phyloP scores from a whole-genome alignment of 768 basidiomycete species.

The Russula foetens region DNA sequence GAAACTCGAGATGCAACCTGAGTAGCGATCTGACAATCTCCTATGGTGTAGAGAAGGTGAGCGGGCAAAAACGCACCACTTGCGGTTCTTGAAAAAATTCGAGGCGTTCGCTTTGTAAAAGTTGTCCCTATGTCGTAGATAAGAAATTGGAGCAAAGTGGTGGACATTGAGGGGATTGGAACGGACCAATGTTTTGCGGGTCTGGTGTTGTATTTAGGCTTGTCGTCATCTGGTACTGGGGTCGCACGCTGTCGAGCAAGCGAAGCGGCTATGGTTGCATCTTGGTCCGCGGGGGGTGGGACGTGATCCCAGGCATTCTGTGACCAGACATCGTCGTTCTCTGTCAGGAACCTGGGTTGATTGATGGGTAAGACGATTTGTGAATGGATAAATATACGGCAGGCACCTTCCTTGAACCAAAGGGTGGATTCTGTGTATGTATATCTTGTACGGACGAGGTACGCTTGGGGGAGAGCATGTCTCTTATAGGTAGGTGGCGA shows the following conservation, averaged over 20 bases:
- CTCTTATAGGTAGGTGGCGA: too few relatives aligned
- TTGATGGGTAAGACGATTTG: background rate
- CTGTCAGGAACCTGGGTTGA: slow-evolving; percentile 51
- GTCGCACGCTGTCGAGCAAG: slow-evolving; percentile 59
- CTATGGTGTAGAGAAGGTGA: too few relatives aligned
- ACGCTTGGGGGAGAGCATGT: slow-evolving; percentile 25
- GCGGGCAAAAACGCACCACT: slow-evolving; percentile 51
- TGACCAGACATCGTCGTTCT: slow-evolving; percentile 68
- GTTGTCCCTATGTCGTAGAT: slow-evolving; percentile 72
- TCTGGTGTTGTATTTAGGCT: slow-evolving; percentile 60
- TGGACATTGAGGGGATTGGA: background rate
- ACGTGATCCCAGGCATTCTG: slow-evolving; percentile 94
- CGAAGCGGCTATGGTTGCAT: slow-evolving; percentile 59
- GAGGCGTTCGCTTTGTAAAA: slow-evolving; percentile 82
- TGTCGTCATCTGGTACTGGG: slow-evolving; percentile 71
- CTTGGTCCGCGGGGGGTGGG: slow-evolving; percentile 73
- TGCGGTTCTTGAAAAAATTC: slow-evolving; percentile 93
- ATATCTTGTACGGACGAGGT: slow-evolving; percentile 63
- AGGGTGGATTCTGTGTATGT: slow-evolving; percentile 47
- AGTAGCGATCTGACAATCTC: too few relatives aligned
- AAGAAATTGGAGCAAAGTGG: background rate
- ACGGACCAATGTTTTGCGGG: slow-evolving; percentile 66
- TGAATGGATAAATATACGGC: slow-evolving; percentile 4
- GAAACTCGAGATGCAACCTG: slow-evolving; percentile 92
- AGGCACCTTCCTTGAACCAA: slow-evolving; percentile 53